Evolutionary conservation across 495 filamentous ascomycete genomes (phyloP), one percentile per base, ranked within the genome.

Genomic region (Penicillium riverlandense): DNA sequence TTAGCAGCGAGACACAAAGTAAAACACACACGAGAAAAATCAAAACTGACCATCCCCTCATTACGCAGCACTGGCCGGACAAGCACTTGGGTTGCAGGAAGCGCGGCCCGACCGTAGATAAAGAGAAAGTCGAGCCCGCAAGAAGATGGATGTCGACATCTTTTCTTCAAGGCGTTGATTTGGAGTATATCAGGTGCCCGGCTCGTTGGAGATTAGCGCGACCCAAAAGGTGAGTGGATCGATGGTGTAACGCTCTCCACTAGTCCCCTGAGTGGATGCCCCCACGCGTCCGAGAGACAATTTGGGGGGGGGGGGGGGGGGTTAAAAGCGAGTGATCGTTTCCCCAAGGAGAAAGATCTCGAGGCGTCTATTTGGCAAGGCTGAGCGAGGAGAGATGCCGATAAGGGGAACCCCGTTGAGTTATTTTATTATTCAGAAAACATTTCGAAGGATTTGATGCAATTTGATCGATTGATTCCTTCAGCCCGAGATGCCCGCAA

Each of bases 11-110:
- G 8, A 34, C 0, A 7, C 15, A 1, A 16, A 3, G 22, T 31
- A 8, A 4, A 7, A 13, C 11, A 11, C 8, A n/a, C 28, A 28
- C 6, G 28, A 8, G 4, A 22, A 22, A 22, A 22, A 22, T 22
- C 22, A 9, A 38, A n/a, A 66, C 65, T 62, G 22, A 70, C 66
- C 66, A 70, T 65, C 66, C 66, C 65, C 66, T 70, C 66, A 68
- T 70, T 47, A 70, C 65, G 65, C 52, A 61, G 50, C 45, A 34
- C 37, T 15, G 30, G 45, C 29, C 29, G 38, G 34, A 50, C 43
- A 22, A 38, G 36, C 34, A 44, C 22, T 22, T 22, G 22, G 0
- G 22, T 22, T 3, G 6, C 22, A 22, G 22, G 22, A 22, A 22
- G 22, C 22, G 22, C 22, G 22, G 22, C 22, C 22, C 22, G 22